phyloP scores from a whole-genome alignment of 805 yeast species.

The Tetrapisispora arboricola region DNA sequence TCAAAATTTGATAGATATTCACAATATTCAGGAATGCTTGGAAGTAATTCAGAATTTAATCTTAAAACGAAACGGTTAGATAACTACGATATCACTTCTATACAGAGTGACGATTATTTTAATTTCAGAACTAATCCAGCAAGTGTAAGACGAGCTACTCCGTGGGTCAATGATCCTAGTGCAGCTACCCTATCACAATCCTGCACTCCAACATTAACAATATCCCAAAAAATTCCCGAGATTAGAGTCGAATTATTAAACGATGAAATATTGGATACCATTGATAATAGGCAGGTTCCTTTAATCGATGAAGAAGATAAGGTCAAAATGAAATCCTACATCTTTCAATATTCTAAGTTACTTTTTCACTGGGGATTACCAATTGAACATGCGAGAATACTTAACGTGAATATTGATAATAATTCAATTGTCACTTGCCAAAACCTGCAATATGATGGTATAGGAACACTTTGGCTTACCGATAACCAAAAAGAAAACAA shows the following conservation, averaged over 20 bases:
- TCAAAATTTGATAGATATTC: constrained; percentile 12
- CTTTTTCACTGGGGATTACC: constrained; percentile 78
- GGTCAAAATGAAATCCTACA: constrained; percentile 30
- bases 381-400: constrained; percentile 63
- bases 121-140: constrained; percentile 5
- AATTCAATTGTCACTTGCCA: background rate
- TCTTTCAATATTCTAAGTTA: constrained; percentile 69
- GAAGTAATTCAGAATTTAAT: constrained; percentile 5
- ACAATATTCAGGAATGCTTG: constrained; percentile 9
- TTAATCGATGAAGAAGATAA: constrained; percentile 20
- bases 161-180: background rate
- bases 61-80: background rate
- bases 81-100: constrained; percentile 10
- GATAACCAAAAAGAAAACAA: background rate
- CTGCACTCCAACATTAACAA: background rate
- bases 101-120: constrained; percentile 22
- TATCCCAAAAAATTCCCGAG: constrained; percentile 12
- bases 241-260: constrained; percentile 19
- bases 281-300: constrained; percentile 11
- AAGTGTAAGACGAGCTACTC: background rate
- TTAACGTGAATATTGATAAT: constrained; percentile 33
- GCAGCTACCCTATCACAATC: background rate
- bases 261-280: constrained; percentile 20
- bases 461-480: constrained; percentile 14
- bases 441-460: constrained; percentile 7